Evolutionary conservation across 176 grass and related monocot species (phyloP), one percentile per base, ranked within the genome.

Genomic region (Dactylis glomerata): DNA sequence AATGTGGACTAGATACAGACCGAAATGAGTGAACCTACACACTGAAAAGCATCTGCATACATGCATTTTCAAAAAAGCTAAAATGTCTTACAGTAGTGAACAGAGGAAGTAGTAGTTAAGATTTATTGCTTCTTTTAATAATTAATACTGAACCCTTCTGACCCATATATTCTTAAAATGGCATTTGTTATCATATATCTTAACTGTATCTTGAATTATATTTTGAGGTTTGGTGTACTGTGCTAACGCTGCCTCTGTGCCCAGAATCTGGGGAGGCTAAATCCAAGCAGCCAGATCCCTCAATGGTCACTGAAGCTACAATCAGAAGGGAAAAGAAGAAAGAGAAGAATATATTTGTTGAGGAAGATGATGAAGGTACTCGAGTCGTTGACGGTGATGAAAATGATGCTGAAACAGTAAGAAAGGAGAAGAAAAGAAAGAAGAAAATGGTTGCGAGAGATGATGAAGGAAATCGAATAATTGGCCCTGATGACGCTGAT

Each of bases 181-280:
- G 1, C 11, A 28, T 71, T 77, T 10, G 0, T 36, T 68, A 4
- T 51, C 45, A 26, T 83, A 75, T 24, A 49, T 61, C 10, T 49
- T 49, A 74, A 83, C 42, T 46, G 68, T 38, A 26, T 73, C 46
- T 85, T 46, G 28, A 76, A 68, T 37, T 23, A 44, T 70, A 68
- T 27, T 30, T 81, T 13, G 33, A 23, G 34, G 44, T n/a, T 85
- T 4, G 24, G 8, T 20, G 26, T 45, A 5, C 13, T 70, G 17
- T 83, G 47, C 46, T 90, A 67, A 90, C 66, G 68, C 75, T 74
- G 40, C 9, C 84, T 27, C 84, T 33, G 31, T 82, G 1, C 44
- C 22, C 78, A 97, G 91, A 92, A 80, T 76, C 84, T 66, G 94
- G 55, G 84, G 91, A 72, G 31, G 63, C 31, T 44, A 86, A 84